phyloP scores from a whole-genome alignment of 2,329 filamentous ascomycete genomes.

The Mycosphaerella sp. region DNA sequence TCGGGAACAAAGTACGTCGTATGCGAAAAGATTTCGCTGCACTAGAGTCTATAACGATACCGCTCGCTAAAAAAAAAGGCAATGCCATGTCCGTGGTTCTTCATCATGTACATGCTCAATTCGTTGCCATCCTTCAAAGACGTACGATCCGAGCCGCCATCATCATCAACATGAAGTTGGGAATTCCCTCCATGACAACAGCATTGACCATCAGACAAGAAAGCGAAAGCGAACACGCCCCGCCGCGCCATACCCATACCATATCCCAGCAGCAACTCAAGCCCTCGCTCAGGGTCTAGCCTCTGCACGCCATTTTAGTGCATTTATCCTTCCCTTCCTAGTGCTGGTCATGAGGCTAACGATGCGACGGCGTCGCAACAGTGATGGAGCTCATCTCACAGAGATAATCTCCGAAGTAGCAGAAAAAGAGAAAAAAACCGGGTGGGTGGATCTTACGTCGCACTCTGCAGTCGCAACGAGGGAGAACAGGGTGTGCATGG shows the following conservation, averaged over 20 bases:
- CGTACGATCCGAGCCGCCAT: no score
- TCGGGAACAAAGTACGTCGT: no score
- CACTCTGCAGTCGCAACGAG: neutral
- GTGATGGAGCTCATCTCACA: neutral
- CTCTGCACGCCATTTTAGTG: conserved; percentile 1
- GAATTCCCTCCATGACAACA: neutral
- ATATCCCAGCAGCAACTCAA: neutral
- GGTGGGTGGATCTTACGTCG: neutral
- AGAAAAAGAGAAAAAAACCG: neutral
- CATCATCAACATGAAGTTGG: neutral
- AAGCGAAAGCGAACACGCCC: neutral
- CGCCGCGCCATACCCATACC: neutral
- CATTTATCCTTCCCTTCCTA: neutral
- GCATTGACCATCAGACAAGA: neutral
- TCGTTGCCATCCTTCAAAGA: no score
- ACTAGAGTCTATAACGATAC: no score
- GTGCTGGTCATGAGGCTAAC: conserved; percentile 4
- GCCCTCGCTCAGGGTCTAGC: neutral
- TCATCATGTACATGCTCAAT: no score
- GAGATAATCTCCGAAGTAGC: conserved; percentile 2
- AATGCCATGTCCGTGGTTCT: no score
- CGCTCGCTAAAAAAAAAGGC: no score
- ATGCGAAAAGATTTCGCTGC: no score
- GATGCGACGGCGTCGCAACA: neutral
- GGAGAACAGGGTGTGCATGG: neutral